Percentiles rank a stretch among this genome's conserved stretches.
Conservation (phyloP, 345 rosid genomes). For the Fremontodendron californicum region DNA sequence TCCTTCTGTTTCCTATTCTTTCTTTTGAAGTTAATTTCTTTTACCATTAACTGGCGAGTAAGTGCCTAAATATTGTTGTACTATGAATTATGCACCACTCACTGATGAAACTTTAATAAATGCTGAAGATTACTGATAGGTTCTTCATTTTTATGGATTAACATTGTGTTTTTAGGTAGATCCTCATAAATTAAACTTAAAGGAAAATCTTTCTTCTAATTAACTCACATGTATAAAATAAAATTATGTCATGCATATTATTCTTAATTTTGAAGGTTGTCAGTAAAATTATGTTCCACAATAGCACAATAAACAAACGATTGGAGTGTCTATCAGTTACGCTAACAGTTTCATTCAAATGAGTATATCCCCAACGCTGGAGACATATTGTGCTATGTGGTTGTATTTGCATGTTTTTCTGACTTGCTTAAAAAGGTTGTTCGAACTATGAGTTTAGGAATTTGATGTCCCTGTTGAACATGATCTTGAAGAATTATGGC, state of each 20-base stretch:
- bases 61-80: background rate
- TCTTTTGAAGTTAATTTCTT: background rate
- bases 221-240: background rate
- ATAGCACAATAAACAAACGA: background rate
- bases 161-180: background rate
- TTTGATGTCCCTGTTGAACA: background rate
- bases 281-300: background rate
- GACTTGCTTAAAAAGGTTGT: background rate
- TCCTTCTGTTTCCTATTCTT: constrained; percentile 14
- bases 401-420: background rate
- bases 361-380: background rate
- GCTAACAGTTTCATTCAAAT: constrained; percentile 1
- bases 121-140: background rate
- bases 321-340: background rate
- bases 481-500: background rate
- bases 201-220: background rate
- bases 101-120: background rate
- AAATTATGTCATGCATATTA: background rate
- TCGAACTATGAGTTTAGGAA: background rate
- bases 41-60: background rate
- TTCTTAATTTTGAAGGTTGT: background rate
- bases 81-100: background rate
- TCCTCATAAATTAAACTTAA: constrained; percentile 1
- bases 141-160: background rate
- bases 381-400: background rate